Evolutionary conservation across 2,329 filamentous ascomycete genomes (phyloP).

Genomic region (Calonectria pseudoreteaudii): DNA sequence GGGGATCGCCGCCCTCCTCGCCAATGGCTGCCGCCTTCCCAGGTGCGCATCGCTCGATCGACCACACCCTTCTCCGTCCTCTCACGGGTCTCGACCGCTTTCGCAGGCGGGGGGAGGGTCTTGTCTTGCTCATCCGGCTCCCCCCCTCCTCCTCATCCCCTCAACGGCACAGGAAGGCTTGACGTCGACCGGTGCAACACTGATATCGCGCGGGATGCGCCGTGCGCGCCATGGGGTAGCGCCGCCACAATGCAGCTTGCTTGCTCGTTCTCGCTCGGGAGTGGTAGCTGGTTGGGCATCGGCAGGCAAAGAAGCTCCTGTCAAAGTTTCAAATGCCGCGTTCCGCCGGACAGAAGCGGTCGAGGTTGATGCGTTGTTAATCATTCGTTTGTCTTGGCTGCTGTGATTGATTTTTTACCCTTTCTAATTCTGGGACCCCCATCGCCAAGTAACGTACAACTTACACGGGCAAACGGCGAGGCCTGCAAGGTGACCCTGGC

Average conservation of each 20-base stretch:
- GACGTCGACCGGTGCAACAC: background rate
- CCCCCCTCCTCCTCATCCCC: too few species aligned
- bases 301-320: slow-evolving; percentile 12
- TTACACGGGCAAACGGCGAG: background rate
- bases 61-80: slow-evolving; percentile 7
- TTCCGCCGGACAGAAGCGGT: slow-evolving; percentile 14
- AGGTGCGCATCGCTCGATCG: background rate
- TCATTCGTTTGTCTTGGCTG: slow-evolving; percentile 17
- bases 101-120: background rate
- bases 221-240: slow-evolving; percentile 30
- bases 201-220: slow-evolving; percentile 38
- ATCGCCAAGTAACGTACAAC: slow-evolving; percentile 2
- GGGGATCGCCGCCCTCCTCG: background rate
- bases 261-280: background rate
- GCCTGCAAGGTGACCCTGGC: background rate
- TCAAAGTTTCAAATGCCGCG: slow-evolving; percentile 27
- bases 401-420: background rate
- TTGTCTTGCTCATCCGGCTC: too few species aligned
- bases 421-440: background rate
- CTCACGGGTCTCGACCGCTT: slow-evolving; percentile 10
- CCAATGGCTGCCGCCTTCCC: background rate
- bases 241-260: background rate
- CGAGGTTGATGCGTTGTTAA: slow-evolving; percentile 23
- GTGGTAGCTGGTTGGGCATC: background rate
- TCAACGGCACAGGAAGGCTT: background rate